Evolutionary conservation across 495 filamentous ascomycete species (phyloP).

Genomic region (Neurospora terricola): DNA sequence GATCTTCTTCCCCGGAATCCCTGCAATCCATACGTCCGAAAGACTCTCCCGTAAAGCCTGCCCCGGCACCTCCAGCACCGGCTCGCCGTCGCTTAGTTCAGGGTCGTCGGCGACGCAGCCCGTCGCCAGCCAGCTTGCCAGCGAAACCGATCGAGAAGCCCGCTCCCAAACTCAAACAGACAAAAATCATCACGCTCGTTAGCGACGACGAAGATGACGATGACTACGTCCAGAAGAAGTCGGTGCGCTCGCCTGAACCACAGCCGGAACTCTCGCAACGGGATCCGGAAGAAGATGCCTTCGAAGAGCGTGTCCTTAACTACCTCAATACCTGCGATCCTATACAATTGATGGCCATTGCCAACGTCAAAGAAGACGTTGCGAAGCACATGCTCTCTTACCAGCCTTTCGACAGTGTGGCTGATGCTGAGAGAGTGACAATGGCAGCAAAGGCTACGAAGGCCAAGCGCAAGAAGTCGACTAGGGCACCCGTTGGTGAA

Average conservation of each 20-base stretch:
- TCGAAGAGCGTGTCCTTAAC: conserved; percentile 47
- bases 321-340: conserved; percentile 75
- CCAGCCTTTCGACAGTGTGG: conserved; percentile 57
- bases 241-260: conserved; percentile 1
- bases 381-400: conserved; percentile 55
- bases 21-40: conserved; percentile 6
- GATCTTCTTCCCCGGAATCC: conserved; percentile 8
- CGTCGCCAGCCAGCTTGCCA: conserved; percentile 10
- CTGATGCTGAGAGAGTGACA: conserved; percentile 52
- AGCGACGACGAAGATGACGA: conserved; percentile 19
- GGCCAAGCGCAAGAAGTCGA: conserved; percentile 21
- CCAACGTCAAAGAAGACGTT: conserved; percentile 54
- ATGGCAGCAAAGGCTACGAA: conserved; percentile 24
- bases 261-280: conserved; percentile 5
- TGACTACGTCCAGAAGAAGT: conserved; percentile 13
- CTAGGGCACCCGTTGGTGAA: conserved; percentile 26
- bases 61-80: conserved; percentile 4
- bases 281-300: conserved; percentile 3
- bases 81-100: conserved; percentile 20
- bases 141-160: conserved; percentile 4
- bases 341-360: conserved; percentile 67
- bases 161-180: neutral
- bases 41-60: neutral
- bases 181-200: conserved; percentile 15
- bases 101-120: conserved; percentile 14